Conservation (phyloP, 768 basidiomycete genomes). For the Boletus coccyginus region DNA sequence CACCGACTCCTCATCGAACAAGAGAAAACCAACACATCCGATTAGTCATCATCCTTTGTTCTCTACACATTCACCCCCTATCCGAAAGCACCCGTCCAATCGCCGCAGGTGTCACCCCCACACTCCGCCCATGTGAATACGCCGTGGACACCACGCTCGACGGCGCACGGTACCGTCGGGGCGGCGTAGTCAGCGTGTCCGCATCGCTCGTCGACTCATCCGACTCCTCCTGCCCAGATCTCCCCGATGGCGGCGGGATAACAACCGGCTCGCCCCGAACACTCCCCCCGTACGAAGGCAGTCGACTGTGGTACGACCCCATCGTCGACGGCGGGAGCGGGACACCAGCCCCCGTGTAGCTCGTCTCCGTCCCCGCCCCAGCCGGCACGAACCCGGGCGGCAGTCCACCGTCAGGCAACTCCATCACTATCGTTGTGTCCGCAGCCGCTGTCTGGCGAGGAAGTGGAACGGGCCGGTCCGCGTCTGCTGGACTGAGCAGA, state of each 20-base stretch:
- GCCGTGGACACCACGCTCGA: conserved; percentile 19
- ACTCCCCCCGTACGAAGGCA: conserved; percentile 17
- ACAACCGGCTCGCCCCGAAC: conserved; percentile 15
- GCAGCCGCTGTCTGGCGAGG: conserved; percentile 14
- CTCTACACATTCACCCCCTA: conserved; percentile 3
- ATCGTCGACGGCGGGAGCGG: conserved; percentile 32
- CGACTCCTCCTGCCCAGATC: conserved; percentile 18
- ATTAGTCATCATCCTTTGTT: conserved; percentile 17
- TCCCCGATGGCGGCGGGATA: conserved; percentile 28
- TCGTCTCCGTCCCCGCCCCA: conserved; percentile 17
- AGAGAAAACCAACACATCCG: neutral
- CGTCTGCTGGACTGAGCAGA: conserved; percentile 41
- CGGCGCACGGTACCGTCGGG: conserved; percentile 19
- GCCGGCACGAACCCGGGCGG: conserved; percentile 39
- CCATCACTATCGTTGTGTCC: conserved; percentile 22
- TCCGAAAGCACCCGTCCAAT: conserved; percentile 20
- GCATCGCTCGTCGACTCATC: conserved; percentile 33
- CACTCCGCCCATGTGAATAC: conserved; percentile 17
- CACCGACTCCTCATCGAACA: conserved; percentile 6
- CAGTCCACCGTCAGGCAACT: conserved; percentile 25
- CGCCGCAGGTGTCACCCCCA: conserved; percentile 22
- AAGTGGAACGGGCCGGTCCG: conserved; percentile 36
- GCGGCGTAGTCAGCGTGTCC: conserved; percentile 37
- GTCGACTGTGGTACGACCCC: conserved; percentile 23
- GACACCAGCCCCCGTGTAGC: conserved; percentile 27